Base-by-base conservation (phyloP, 495 filamentous ascomycete genomes). In the Letharia columbiana region DNA sequence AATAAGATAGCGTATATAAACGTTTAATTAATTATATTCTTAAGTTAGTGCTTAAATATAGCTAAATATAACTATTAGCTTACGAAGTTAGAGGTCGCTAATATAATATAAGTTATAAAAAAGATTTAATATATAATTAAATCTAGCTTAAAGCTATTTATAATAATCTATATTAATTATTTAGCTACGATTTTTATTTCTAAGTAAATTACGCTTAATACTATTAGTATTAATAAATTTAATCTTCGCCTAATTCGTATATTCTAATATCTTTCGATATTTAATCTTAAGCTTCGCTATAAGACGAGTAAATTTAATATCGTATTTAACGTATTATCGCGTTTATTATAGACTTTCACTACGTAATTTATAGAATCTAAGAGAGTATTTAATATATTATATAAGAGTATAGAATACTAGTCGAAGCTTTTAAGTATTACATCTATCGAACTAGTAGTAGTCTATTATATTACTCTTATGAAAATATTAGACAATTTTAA, bases 221-320 rank as follows among this genome's bases (percentile, higher is more conserved):
- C 15, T 42, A 63, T 39, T 0, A 67, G 40, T 45, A 67, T 31
- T 41, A 63, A 67, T 58, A 62, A 67, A 15, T 18, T 63, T 15
- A 63, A 67, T 63, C 15, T 67, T 0, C 7, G 37, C 0, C 31
- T 62, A 12, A 37, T 67, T 12, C 18, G 23, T 3, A n/a, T 12
- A 5, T 54, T 3, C 3, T 47, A 67, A 58, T 67, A 67, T 44
- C 8, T 67, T 2, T 67, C 31, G 17, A 63, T 33, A 35, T 67
- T 67, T 47, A 67, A 67, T 8, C 23, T 68, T 0, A 15, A 37
- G 41, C 40, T 65, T 52, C n/a, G 50, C 5, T 54, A 65, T 64
- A 64, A 68, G 18, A 4, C 17, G 15, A 54, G n/a, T 1, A 68
- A 68, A 11, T 40, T 20, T 2, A 66, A 66, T 61, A 61, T 54